Base-by-base conservation (phyloP, 2,329 filamentous ascomycete genomes). In the Ploettnerulaceae sp. region DNA sequence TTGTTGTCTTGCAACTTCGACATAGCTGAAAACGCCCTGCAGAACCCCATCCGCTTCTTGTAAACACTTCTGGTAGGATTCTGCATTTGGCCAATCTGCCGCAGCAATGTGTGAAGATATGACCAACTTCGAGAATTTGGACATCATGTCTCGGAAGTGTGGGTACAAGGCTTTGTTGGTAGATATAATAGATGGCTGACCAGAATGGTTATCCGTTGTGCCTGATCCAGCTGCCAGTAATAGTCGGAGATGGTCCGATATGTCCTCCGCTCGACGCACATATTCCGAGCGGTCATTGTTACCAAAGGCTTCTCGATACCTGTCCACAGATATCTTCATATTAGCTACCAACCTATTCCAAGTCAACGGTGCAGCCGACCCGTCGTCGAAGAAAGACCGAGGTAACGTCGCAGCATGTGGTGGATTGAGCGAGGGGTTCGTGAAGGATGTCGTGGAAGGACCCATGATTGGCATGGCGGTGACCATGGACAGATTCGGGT, bases 81-180 rank as follows among this genome's bases (percentile, higher is more conserved):
- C 93, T 12, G 88, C 83, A 45, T 91, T 89, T 7, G 91, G 90
- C 81, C 89, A 97, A 69, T 98, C 93, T 25, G 91, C 88, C 5
- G 91, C 89, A 29, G 93, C 93, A 64, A 98, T 96, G 64, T 98
- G 93, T 11, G 93, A 97, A 2, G 93, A 98, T 38, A 98, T 83
- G 34, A 98, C 93, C 7, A 98, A 75, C 66, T 98, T 98, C n/a
- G 93, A 97, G 66, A 98, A 98, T 60, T 95, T 90, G 34, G 93
- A 97, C 93, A 98, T 98, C 83, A 97, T 97, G 64, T 97, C 93
- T 44, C 93, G 78, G 69, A 98, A 98, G 67, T 97, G 90, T 18
- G 93, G 93, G 63, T 97, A 97, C 12, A 98, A 73, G 0, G 89
- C 87, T 66, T 97, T 97, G 72, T 98, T 98, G 4, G 89, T 94